Conservation (phyloP, 257 asterid species). For the Solanum tacnaense region DNA sequence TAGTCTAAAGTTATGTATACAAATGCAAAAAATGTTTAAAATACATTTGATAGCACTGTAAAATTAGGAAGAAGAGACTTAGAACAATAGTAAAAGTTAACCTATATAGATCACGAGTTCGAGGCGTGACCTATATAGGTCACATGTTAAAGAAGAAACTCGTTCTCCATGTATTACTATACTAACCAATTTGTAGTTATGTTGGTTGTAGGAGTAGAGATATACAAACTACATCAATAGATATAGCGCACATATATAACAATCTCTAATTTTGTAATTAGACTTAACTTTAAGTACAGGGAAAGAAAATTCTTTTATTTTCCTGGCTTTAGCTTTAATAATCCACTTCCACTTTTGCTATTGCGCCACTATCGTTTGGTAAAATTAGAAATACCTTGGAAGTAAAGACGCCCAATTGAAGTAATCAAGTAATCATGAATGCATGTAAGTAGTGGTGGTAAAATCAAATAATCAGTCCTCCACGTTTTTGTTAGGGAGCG, state of each 20-base stretch:
- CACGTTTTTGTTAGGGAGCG: not conserved
- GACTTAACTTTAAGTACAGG: not conserved
- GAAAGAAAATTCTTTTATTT: not conserved
- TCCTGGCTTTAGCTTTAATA: constrained; percentile 22
- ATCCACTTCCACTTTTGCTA: constrained; percentile 8
- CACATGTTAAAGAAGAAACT: not conserved
- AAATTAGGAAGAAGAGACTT: not conserved
- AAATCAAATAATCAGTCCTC: not conserved
- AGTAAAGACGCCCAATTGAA: not conserved
- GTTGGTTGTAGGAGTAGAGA: not conserved
- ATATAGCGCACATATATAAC: not conserved
- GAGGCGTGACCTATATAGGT: not conserved
- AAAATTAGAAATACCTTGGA: constrained; percentile 11
- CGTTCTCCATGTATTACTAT: not conserved
- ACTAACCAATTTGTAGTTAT: not conserved
- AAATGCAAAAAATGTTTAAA: not conserved
- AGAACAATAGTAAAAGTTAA: not conserved
- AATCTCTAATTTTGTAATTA: not conserved
- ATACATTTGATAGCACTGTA: not conserved
- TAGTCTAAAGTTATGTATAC: not conserved
- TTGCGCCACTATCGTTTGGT: constrained; percentile 19
- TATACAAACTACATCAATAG: not conserved
- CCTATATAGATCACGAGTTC: not conserved
- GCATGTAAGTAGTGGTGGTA: not conserved
- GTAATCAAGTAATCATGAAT: not conserved